Conservation (phyloP, 352 stramenopile genomes). For the Paralagenidium karlingii region DNA sequence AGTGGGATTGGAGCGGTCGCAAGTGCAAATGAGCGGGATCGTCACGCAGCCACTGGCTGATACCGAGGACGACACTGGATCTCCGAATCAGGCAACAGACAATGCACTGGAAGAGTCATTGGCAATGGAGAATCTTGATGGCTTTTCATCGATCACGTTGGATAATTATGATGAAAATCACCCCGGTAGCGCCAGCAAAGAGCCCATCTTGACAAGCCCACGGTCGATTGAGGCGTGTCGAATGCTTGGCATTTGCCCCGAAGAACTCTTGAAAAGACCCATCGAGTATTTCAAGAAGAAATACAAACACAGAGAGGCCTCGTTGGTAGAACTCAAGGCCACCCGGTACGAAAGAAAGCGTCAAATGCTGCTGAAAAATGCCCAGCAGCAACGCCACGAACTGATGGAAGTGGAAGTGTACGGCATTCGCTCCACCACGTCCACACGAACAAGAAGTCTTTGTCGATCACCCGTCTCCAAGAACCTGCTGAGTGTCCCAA, state of each 20-base stretch:
- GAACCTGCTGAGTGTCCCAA: slow-evolving; percentile 12
- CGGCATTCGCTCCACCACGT: slow-evolving; percentile 36
- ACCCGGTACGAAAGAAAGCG: slow-evolving; percentile 45
- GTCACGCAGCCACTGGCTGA: too few relatives aligned
- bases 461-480: slow-evolving; percentile 27
- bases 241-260: slow-evolving; percentile 55
- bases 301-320: slow-evolving; percentile 11
- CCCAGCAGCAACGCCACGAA: slow-evolving; percentile 29
- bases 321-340: slow-evolving; percentile 37
- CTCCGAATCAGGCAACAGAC: too few relatives aligned
- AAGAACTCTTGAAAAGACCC: slow-evolving; percentile 42
- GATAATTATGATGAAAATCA: slow-evolving; percentile 56
- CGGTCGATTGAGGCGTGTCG: slow-evolving; percentile 55
- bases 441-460: slow-evolving; percentile 30
- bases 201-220: slow-evolving; percentile 44
- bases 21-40: too few relatives aligned
- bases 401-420: slow-evolving; percentile 36
- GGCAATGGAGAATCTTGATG: too few relatives aligned
- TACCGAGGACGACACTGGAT: too few relatives aligned
- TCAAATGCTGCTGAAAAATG: slow-evolving; percentile 31
- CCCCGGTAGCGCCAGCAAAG: too few relatives aligned
- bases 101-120: too few relatives aligned
- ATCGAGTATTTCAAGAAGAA: slow-evolving; percentile 41
- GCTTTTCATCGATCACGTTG: slow-evolving; percentile 26
- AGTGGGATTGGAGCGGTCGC: too few relatives aligned